These are phyloP conservation scores for Monosporascus sp. DNA, from an alignment of 2,329 filamentous ascomycete species.

Conservation along the genomic window DNA sequence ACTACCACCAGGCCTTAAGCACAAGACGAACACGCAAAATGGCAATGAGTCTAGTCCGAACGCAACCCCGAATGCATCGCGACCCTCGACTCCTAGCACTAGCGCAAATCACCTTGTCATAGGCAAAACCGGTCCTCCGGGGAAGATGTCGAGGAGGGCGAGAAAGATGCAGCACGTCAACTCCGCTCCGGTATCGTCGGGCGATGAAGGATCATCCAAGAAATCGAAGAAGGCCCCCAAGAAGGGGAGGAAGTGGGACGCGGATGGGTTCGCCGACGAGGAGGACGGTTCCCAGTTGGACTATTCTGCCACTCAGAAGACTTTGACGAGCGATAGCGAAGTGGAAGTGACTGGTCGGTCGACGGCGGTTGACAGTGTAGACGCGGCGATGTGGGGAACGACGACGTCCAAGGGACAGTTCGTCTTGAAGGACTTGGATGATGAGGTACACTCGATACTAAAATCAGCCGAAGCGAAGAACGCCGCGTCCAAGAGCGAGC, in stretches of 20 bases:
- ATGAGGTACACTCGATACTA: constrained; percentile 88
- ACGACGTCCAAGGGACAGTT: constrained; percentile 86
- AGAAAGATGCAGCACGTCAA: constrained; percentile 63
- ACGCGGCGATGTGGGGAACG: constrained; percentile 77
- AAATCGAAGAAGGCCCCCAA: constrained; percentile 63
- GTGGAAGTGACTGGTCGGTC: constrained; percentile 43
- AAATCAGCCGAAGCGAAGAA: constrained; percentile 69
- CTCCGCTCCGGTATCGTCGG: constrained; percentile 66
- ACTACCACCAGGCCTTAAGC: constrained; percentile 35
- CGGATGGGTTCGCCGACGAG: constrained; percentile 80
- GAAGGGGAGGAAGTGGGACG: constrained; percentile 88
- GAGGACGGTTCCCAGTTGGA: constrained; percentile 76
- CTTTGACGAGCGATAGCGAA: constrained; percentile 47
- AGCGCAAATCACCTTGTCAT: constrained; percentile 58
- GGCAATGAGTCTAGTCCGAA: constrained; percentile 62
- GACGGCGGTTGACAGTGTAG: constrained; percentile 65
- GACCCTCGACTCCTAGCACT: constrained; percentile 67
- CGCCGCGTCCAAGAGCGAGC: constrained; percentile 36
- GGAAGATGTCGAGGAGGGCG: constrained; percentile 74
- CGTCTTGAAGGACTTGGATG: constrained; percentile 84
- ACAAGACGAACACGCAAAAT: constrained; percentile 32
- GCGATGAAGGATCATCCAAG: constrained; percentile 66
- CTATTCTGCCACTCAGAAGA: constrained; percentile 65
- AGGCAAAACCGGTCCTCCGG: constrained; percentile 67
- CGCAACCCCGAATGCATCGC: constrained; percentile 67